phyloP scores from a whole-genome alignment of 371 early-diverging fungal species.

The Mortierella sp. region DNA sequence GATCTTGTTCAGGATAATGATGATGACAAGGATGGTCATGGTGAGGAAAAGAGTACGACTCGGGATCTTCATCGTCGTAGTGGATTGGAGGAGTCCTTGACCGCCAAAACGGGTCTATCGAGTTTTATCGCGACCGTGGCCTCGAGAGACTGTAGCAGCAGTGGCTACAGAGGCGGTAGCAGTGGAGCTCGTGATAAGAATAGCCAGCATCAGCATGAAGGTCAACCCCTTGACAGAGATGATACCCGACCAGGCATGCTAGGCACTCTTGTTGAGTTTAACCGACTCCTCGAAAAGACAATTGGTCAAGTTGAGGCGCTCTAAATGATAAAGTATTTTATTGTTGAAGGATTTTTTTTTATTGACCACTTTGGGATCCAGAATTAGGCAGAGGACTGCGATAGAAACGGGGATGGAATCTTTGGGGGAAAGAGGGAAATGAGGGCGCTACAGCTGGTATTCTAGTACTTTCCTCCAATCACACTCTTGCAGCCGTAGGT shows the following conservation, averaged over 20 bases:
- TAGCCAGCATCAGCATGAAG: too few species aligned
- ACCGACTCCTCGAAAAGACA: constrained; percentile 19
- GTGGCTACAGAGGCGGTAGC: not conserved
- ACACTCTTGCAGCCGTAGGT: constrained; percentile 12
- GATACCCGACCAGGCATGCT: constrained; percentile 27
- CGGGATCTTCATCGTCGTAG: too few species aligned
- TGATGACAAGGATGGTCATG: constrained; percentile 19
- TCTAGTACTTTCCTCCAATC: constrained; percentile 7
- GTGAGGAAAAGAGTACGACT: not conserved
- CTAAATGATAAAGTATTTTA: too few species aligned
- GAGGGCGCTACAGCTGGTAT: too few species aligned
- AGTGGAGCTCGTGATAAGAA: too few species aligned
- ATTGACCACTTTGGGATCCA: too few species aligned
- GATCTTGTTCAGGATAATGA: constrained; percentile 31
- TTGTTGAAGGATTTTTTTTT: too few species aligned
- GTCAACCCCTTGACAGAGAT: not conserved
- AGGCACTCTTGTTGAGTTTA: constrained; percentile 36
- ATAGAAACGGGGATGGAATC: too few species aligned
- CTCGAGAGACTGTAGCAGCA: constrained; percentile 21
- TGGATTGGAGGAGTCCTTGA: too few species aligned
- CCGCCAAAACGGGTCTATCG: constrained; percentile 1
- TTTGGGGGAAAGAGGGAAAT: too few species aligned
- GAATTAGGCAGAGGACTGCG: too few species aligned
- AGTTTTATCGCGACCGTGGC: constrained; percentile 41
- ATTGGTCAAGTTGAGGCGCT: not conserved